phyloP scores from a whole-genome alignment of 2,329 filamentous ascomycete genomes.

The Diaporthe citrichinensis region DNA sequence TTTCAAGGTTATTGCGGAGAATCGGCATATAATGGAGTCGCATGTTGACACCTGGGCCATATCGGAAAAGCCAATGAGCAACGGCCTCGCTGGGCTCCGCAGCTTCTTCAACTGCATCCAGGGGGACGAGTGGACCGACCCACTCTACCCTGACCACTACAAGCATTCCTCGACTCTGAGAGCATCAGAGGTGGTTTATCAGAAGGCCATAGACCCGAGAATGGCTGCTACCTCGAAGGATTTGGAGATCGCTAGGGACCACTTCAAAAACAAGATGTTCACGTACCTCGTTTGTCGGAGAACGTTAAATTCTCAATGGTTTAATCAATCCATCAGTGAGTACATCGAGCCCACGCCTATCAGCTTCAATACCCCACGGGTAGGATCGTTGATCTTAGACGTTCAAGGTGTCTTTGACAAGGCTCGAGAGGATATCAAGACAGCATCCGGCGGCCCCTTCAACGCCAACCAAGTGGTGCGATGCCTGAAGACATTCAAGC shows the following conservation, averaged over 20 bases:
- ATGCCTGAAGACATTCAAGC: neutral
- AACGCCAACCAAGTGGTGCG: constrained; percentile 10
- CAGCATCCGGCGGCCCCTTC: neutral
- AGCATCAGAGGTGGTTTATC: neutral
- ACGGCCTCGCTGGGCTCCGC: neutral
- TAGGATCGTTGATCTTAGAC: neutral
- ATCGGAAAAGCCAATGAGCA: neutral
- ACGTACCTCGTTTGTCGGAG: neutral
- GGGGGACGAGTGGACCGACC: neutral
- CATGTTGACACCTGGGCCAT: neutral
- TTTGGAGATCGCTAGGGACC: neutral
- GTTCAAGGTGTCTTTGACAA: constrained; percentile 10
- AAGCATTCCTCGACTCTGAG: neutral
- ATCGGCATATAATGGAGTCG: neutral
- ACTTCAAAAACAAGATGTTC: neutral
- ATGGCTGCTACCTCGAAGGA: neutral
- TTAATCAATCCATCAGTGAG: neutral
- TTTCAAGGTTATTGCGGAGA: neutral
- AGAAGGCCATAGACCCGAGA: neutral
- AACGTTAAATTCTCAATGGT: neutral
- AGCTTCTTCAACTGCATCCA: neutral
- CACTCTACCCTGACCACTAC: neutral
- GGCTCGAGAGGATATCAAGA: neutral
- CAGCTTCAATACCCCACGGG: neutral
- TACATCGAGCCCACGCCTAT: neutral